Evolutionary conservation across 2,329 filamentous ascomycete species (phyloP).

Genomic region (Bipolaris gigantea): DNA sequence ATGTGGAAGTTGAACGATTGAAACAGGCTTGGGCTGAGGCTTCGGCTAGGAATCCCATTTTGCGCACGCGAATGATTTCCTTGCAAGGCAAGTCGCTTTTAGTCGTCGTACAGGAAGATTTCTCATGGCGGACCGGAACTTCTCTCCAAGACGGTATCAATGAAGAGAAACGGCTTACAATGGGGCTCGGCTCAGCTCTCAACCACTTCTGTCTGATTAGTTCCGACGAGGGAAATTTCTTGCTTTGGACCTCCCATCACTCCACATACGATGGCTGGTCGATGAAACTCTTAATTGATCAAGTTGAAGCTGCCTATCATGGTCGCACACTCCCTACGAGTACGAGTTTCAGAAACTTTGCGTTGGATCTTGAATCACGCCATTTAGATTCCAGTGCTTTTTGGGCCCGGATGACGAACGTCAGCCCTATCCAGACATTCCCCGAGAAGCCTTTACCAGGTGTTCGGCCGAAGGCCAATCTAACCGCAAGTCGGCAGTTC

Average conservation of each 20-base stretch:
- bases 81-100: neutral
- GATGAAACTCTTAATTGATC: neutral
- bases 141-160: neutral
- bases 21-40: slow-evolving; percentile 48
- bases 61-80: slow-evolving; percentile 45
- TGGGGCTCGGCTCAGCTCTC: neutral
- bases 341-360: neutral
- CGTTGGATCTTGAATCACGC: neutral
- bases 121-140: neutral
- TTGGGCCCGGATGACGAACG: neutral
- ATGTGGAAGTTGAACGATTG: slow-evolving; percentile 30
- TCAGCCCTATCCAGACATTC: neutral
- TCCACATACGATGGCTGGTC: slow-evolving; percentile 8
- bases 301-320: neutral
- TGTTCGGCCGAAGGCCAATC: neutral
- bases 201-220: neutral
- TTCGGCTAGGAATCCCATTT: slow-evolving; percentile 46
- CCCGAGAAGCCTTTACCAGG: neutral
- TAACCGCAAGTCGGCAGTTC: neutral
- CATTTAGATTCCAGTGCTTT: neutral
- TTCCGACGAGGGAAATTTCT: neutral
- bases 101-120: neutral
- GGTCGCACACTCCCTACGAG: neutral
- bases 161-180: neutral
- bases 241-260: slow-evolving; percentile 6